Base-by-base conservation (phyloP, 352 stramenopile species). In the Phytopythium helicoides region DNA sequence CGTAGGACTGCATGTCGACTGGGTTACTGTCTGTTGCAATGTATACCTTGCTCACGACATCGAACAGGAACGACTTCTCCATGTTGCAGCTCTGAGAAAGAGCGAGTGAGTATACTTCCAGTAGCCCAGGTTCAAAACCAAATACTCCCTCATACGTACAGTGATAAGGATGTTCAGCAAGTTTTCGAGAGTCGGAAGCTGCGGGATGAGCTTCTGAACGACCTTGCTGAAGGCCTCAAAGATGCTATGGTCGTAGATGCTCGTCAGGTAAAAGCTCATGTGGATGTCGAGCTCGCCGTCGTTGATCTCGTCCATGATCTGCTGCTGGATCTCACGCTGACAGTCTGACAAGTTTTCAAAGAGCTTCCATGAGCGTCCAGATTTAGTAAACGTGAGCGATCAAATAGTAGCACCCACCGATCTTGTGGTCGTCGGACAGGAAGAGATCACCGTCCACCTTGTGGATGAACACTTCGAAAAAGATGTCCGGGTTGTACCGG, bases 401-500 rank as follows among this genome's bases (percentile, higher is more conserved):
- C 26, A 36, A 55, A 31, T 12, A 46, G 8, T 41, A 48, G 10
- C 48, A 22, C 61, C 22, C 59, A 89, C 78, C 97, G 48, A 98
- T 98, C 72, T 99, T 99, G 68, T 98, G 93, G 71, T 99, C 97
- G 60, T 99, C 96, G 47, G 87, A 98, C 22, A 99, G 78, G 71
- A 99, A 99, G 6, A 99, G 67, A 60, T 99, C 97, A 28, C 97
- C 97, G 66, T 99, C 97, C 8, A 99, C 96, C 70, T 98, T 98
- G 87, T 99, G 97, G 52, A 99, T 98, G 66, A 99, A 99, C 19
- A 99, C 95, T 64, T 99, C 96, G 54, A 99, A 95, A 35, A 94
- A 80, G 60, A 99, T 98, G 55, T 95, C 84, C 11, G 96, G 94
- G 66, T 99, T 99, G 70, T 97, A 93, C 19, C 71, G 63, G 52